Conservation (phyloP, 805 yeast species). For the Metschnikowia santaceciliae region DNA sequence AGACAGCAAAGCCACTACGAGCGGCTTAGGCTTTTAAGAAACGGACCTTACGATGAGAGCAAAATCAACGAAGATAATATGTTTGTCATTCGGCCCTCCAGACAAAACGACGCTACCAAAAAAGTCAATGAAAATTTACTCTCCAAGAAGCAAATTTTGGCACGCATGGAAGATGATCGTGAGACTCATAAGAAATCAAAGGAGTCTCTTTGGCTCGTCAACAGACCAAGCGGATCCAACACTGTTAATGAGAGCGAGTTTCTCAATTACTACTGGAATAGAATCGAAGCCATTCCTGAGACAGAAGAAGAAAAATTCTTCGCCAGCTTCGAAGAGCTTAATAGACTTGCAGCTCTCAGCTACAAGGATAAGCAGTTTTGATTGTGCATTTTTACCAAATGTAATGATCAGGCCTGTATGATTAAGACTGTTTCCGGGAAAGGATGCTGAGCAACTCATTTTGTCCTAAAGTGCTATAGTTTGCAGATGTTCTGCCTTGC, state of each 20-base stretch:
- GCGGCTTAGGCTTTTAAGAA: slow-evolving; percentile 37
- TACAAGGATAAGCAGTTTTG: slow-evolving; percentile 44
- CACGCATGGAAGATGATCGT: slow-evolving; percentile 88
- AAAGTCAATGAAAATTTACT: slow-evolving; percentile 21
- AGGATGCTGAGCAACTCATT: slow-evolving; percentile 62
- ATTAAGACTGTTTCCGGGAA: slow-evolving; percentile 12
- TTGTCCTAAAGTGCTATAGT: slow-evolving; percentile 61
- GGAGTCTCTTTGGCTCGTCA: slow-evolving; percentile 74
- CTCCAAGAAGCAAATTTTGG: slow-evolving; percentile 53
- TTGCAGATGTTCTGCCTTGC: slow-evolving; percentile 53
- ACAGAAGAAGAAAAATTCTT: slow-evolving; percentile 42
- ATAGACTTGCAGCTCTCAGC: slow-evolving; percentile 50
- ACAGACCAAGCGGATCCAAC: slow-evolving; percentile 37
- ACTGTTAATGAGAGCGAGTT: slow-evolving; percentile 36
- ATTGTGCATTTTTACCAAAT: neutral
- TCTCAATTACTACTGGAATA: slow-evolving; percentile 46
- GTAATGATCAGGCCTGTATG: neutral
- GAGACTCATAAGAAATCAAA: slow-evolving; percentile 84
- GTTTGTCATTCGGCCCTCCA: slow-evolving; percentile 22
- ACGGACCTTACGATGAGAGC: slow-evolving; percentile 19
- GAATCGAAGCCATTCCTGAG: slow-evolving; percentile 41
- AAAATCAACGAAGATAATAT: slow-evolving; percentile 19
- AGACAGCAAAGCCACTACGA: slow-evolving; percentile 52
- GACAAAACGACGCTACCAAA: slow-evolving; percentile 23
- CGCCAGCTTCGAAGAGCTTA: slow-evolving; percentile 51